These are phyloP conservation scores for Annona squamosa DNA, from an alignment of 164 flowering plant genomes.

Conservation along the genomic window DNA sequence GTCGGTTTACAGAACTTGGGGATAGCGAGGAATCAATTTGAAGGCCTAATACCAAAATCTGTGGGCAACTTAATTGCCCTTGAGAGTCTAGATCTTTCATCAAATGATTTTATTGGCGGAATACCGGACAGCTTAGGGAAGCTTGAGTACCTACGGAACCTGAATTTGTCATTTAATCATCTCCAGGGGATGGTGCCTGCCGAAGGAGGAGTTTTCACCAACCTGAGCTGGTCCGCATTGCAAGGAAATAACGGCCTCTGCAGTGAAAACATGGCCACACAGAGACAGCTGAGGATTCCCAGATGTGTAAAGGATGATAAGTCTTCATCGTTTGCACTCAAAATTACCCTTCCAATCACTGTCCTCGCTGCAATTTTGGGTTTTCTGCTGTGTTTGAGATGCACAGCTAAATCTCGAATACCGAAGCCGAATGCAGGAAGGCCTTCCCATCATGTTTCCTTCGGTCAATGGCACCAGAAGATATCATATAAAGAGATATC, in stretches of 20 bases:
- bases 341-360: constrained; percentile 8
- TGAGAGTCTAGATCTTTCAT: neutral
- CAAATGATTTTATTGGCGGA: neutral
- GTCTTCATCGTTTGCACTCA: neutral
- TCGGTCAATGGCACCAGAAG: constrained; percentile 15
- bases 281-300: neutral
- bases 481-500: constrained; percentile 36
- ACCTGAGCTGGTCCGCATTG: neutral
- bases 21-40: neutral
- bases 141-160: neutral
- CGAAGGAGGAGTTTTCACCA: neutral
- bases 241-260: neutral
- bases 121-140: neutral
- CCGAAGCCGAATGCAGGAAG: neutral
- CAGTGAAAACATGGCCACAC: constrained; percentile 2
- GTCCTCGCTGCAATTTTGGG: neutral
- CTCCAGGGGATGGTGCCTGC: neutral
- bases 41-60: neutral
- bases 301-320: neutral
- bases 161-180: neutral
- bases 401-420: neutral
- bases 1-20: neutral
- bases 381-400: neutral
- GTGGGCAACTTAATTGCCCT: neutral
- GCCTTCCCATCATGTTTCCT: neutral